Evolutionary conservation across 306 rosid genomes (phyloP).

Genomic region (Arachis hypogaea): DNA sequence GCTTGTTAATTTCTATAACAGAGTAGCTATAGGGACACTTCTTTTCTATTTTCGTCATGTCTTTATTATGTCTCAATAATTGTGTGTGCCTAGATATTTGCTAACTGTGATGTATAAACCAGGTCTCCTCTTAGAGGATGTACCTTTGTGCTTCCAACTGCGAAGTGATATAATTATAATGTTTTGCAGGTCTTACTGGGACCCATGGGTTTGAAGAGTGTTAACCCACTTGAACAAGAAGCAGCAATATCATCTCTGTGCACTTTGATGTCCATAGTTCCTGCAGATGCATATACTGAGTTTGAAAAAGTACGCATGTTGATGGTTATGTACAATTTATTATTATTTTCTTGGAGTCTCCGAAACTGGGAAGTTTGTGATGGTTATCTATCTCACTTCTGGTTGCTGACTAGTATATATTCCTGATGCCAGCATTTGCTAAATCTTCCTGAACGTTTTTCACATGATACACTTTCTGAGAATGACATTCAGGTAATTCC

Average conservation of each 20-base stretch:
- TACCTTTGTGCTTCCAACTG: slow-evolving; percentile 31
- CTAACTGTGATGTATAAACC: slow-evolving; percentile 3
- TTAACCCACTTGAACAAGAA: slow-evolving; percentile 58
- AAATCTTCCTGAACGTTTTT: slow-evolving; percentile 65
- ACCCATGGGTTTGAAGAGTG: slow-evolving; percentile 69
- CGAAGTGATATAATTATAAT: slow-evolving; percentile 19
- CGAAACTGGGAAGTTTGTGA: slow-evolving; percentile 14
- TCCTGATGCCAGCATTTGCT: slow-evolving; percentile 72
- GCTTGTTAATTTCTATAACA: background rate
- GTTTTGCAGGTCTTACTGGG: slow-evolving; percentile 72
- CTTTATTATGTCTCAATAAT: background rate
- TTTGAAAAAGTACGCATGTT: slow-evolving; percentile 71
- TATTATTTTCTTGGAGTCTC: slow-evolving; percentile 21
- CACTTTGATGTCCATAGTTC: slow-evolving; percentile 80
- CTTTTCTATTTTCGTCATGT: background rate
- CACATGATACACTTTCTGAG: slow-evolving; percentile 77
- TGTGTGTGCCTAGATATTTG: slow-evolving; percentile 1
- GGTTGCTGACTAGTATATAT: slow-evolving; percentile 43
- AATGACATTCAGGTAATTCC: slow-evolving; percentile 78
- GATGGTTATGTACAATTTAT: slow-evolving; percentile 17
- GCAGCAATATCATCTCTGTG: slow-evolving; percentile 77
- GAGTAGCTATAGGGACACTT: background rate
- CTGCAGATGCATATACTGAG: slow-evolving; percentile 75
- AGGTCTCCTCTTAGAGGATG: slow-evolving; percentile 26
- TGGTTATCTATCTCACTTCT: slow-evolving; percentile 35